Conservation (phyloP, 345 rosid species). For the Linum lewisii region DNA sequence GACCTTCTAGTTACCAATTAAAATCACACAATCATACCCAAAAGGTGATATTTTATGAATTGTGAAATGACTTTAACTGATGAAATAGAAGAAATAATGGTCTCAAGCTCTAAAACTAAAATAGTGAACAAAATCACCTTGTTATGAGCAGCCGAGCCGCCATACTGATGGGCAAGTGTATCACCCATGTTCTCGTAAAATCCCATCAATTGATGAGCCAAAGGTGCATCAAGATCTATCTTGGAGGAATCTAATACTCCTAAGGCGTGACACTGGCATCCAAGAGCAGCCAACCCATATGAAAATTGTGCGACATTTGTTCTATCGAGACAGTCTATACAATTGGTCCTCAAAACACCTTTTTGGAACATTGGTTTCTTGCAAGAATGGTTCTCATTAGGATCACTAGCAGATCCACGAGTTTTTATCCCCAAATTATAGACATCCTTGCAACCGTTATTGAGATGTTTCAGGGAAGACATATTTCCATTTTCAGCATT, state of each 20-base stretch:
- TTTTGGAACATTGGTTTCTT: slow-evolving; percentile 58
- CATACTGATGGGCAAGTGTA: slow-evolving; percentile 81
- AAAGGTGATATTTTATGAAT: no score
- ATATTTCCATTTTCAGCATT: slow-evolving; percentile 31
- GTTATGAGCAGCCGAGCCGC: slow-evolving; percentile 88
- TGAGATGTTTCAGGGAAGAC: slow-evolving; percentile 27
- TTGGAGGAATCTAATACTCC: slow-evolving; percentile 53
- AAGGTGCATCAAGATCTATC: slow-evolving; percentile 67
- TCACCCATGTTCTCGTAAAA: slow-evolving; percentile 87
- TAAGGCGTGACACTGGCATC: slow-evolving; percentile 76
- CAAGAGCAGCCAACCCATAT: slow-evolving; percentile 92
- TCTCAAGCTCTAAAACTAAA: not conserved
- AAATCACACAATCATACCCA: no score
- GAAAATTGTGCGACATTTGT: slow-evolving; percentile 99
- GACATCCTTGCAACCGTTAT: slow-evolving; percentile 36
- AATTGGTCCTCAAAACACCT: slow-evolving; percentile 94
- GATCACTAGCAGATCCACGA: slow-evolving; percentile 29
- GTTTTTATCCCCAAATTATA: slow-evolving; percentile 32
- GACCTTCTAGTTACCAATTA: no score
- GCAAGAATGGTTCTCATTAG: slow-evolving; percentile 40
- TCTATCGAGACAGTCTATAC: slow-evolving; percentile 97
- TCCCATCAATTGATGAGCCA: slow-evolving; percentile 81
- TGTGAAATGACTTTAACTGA: not conserved
- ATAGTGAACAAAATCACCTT: slow-evolving; percentile 30
- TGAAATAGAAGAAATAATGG: not conserved